These are phyloP conservation scores for Ramalina peruviana DNA, from an alignment of 495 filamentous ascomycete genomes.

Conservation along the genomic window DNA sequence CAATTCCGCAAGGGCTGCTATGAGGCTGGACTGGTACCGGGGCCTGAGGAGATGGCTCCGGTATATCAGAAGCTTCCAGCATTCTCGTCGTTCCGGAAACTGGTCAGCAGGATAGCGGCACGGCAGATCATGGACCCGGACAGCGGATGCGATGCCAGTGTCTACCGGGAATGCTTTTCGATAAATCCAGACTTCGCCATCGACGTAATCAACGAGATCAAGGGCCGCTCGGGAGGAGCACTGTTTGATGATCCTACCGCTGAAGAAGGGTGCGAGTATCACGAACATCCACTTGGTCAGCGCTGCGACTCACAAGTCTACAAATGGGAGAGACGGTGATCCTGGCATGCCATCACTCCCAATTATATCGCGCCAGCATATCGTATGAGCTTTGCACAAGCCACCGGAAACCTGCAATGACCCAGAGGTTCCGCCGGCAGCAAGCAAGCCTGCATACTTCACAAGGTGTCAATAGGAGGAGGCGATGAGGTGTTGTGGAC, in stretches of 20 bases:
- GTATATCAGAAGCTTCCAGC: slow-evolving; percentile 27
- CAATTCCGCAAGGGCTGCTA: slow-evolving; percentile 31
- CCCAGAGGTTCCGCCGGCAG: too few relatives aligned
- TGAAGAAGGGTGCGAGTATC: slow-evolving; percentile 27
- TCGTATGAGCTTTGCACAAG: too few relatives aligned
- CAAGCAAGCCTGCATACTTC: too few relatives aligned
- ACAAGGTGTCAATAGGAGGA: too few relatives aligned
- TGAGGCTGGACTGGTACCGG: slow-evolving; percentile 30
- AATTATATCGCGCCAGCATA: not conserved
- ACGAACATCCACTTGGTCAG: slow-evolving; percentile 29
- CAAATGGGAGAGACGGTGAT: not conserved
- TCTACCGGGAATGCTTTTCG: slow-evolving; percentile 30
- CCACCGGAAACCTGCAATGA: too few relatives aligned
- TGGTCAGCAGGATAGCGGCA: slow-evolving; percentile 34
- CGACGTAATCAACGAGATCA: slow-evolving; percentile 35
- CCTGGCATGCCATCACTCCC: not conserved
- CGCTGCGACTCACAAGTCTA: slow-evolving; percentile 6
- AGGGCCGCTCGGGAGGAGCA: slow-evolving; percentile 24
- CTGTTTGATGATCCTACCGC: slow-evolving; percentile 35
- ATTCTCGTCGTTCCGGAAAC: slow-evolving; percentile 26
- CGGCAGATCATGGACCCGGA: slow-evolving; percentile 39
- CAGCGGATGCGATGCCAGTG: slow-evolving; percentile 26
- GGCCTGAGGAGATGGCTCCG: slow-evolving; percentile 33
- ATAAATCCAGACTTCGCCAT: slow-evolving; percentile 32
- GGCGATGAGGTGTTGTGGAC: too few relatives aligned